Base-by-base conservation (phyloP, 2,329 filamentous ascomycete species). In the Thelonectria olida region DNA sequence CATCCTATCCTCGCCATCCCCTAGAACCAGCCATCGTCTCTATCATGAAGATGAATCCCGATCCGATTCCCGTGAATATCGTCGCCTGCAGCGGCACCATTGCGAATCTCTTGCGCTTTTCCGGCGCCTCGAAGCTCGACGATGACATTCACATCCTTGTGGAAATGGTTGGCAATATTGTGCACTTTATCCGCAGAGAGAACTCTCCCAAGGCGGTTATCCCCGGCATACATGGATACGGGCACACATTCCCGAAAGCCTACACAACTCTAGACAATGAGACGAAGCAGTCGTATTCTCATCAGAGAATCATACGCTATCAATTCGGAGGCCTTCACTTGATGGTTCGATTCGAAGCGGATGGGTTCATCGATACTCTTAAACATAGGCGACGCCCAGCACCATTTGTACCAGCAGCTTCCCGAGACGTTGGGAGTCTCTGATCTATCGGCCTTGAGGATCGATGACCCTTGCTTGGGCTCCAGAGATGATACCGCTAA, bases 231-330 rank as follows among this genome's bases (percentile, higher is more conserved):
- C 67, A 67, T 15, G 90, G 90, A 0, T 91, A 81, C 66, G 89
- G 89, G 0, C 88, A 92, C 66, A 82, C 85, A 0, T 92, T 92
- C 64, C 87, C 87, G 0, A 87, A 91, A 48, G 80, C 80, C 1
- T 88, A 91, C 68, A 92, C 90, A 0, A 85, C 80, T 0, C 92
- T 89, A 88, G 83, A 85, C 9, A 10, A 67, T 0, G 80, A 80
- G 1, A 83, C 87, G 0, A 80, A 79, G 45, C 79, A 80, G 0
- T 91, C 88, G 0, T 76, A 75, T 2, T 87, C 86, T 0, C 87
- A 92, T 62, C 88, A 92, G 68, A 80, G 89, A 2, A 69, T 92
- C 7, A 67, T 92, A 1, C 74, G 76, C 3, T 92, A 91, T 62
- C 61, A 75, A 0, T 86, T 92, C 65, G 86, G 79, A 0, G 68